Evolutionary conservation across 176 grass and related monocot genomes (phyloP), one percentile per base, ranked within the genome.

Genomic region (Cenchrus fungigraminus): DNA sequence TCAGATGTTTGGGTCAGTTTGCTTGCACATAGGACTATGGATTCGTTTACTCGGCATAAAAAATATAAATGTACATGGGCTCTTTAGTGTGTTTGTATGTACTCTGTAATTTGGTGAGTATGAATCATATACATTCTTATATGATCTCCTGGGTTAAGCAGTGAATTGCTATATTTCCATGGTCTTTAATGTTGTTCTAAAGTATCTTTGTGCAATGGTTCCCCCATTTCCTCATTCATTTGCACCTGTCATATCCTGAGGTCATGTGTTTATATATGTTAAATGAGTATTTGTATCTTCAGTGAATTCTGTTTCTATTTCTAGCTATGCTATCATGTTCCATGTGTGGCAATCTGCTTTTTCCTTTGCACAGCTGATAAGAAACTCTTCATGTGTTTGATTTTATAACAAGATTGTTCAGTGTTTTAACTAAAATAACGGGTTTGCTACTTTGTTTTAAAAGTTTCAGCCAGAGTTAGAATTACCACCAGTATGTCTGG

Each of bases 401-500:
- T 81, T 70, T 77, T 71, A 16, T 64, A 57, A 68, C 69, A 73
- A 5, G 70, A 40, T 28, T 70, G 12, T 37, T 63, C 47, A 64
- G 8, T 82, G 34, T 71, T 50, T 63, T 47, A 86, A 20, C 12
- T 82, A 47, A 40, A 70, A 77, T 50, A 25, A 42, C 66, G 73
- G 8, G 5, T 68, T 84, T 84, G 46, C 46, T 49, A 49, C 46
- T 50, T 50, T 50, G 46, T 6, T 68, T 86, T 70, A 10, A 52
- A 20, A 64, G 28, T 86, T 64, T 77, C 45, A 67, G 81, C 52
- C 40, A 55, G 25, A 71, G 6, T 49, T 79, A 71, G 34, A 13
- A 25, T 74, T 68, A 1, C 71, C 46, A 47, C 77, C 42, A 32
- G 37, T 65, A 86, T 92, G 90, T 29, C 81, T 7, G 77, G 77